Conservation (phyloP, 2,329 filamentous ascomycete genomes). For the Sporothrix euskadiensis region DNA sequence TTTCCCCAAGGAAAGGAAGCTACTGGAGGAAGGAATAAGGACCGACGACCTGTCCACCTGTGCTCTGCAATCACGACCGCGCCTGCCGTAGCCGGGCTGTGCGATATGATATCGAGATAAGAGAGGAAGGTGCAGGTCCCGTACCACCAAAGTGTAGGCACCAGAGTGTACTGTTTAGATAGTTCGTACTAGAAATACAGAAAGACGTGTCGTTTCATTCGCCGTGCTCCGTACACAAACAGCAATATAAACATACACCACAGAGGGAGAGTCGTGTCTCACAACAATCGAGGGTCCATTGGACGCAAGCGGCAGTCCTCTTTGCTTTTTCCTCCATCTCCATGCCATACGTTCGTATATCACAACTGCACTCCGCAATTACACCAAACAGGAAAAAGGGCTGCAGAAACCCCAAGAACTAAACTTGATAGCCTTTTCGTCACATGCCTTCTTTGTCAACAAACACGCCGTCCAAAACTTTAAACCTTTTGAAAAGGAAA, state of each 20-base stretch:
- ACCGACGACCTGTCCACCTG: background rate
- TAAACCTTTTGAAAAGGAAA: background rate
- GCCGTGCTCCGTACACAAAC: background rate
- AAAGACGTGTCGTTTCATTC: background rate
- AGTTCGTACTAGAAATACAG: background rate
- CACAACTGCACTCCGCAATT: too few relatives aligned
- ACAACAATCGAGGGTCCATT: background rate
- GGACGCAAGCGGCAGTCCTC: background rate
- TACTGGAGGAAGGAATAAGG: background rate
- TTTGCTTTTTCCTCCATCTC: background rate
- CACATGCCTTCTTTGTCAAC: conserved; percentile 11
- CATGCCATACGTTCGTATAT: background rate
- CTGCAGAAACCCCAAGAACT: background rate
- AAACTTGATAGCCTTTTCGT: background rate
- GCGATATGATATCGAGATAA: background rate
- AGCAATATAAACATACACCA: background rate
- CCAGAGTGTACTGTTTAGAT: too few relatives aligned
- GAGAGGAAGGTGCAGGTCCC: background rate
- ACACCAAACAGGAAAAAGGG: background rate
- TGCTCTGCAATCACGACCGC: background rate
- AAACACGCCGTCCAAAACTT: background rate
- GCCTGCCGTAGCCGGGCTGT: background rate
- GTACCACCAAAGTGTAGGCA: background rate
- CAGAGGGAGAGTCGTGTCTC: background rate
- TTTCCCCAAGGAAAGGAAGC: background rate